A percentile compares a stretch with the other conserved stretches of the same genome.
phyloP scores from a whole-genome alignment of 2,329 filamentous ascomycete species.

The Xylaria arbuscula region DNA sequence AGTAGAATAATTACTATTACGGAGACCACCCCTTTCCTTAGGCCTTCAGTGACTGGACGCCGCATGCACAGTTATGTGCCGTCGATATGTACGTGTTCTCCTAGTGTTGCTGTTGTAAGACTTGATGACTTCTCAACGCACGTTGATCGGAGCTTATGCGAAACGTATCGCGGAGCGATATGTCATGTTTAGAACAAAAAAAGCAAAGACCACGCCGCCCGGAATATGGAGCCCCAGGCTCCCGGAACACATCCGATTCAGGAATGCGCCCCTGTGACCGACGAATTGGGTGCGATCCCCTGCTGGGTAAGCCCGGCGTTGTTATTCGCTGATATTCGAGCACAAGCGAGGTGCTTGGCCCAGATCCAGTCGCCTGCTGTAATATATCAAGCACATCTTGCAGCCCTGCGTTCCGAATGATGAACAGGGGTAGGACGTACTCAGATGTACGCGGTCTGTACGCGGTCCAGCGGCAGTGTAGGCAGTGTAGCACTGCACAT shows the following conservation, averaged over 20 bases:
- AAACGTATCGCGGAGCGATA: slow-evolving; percentile 16
- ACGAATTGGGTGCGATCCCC: slow-evolving; percentile 31
- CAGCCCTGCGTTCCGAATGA: slow-evolving; percentile 25
- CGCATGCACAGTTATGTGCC: slow-evolving; percentile 15
- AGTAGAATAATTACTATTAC: neutral
- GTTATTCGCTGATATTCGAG: slow-evolving; percentile 25
- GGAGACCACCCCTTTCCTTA: neutral
- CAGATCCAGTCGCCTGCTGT: slow-evolving; percentile 38
- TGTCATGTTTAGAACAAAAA: slow-evolving; percentile 11
- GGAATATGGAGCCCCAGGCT: slow-evolving; percentile 35
- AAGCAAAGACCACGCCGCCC: slow-evolving; percentile 7
- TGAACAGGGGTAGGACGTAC: slow-evolving; percentile 32
- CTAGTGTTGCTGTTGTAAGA: slow-evolving; percentile 12
- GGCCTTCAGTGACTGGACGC: neutral
- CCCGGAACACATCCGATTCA: slow-evolving; percentile 42
- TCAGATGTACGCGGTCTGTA: slow-evolving; percentile 23
- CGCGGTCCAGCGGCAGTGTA: neutral
- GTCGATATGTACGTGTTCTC: slow-evolving; percentile 5
- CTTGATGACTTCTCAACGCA: slow-evolving; percentile 15
- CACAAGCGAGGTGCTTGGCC: slow-evolving; percentile 40
- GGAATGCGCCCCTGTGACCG: slow-evolving; percentile 34
- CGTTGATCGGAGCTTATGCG: slow-evolving; percentile 27
- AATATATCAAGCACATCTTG: slow-evolving; percentile 39
- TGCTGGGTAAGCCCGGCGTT: slow-evolving; percentile 23
- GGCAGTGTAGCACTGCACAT: neutral